Conservation (phyloP, 1,284 basidiomycete genomes). For the Apiotrichum brassicae region DNA sequence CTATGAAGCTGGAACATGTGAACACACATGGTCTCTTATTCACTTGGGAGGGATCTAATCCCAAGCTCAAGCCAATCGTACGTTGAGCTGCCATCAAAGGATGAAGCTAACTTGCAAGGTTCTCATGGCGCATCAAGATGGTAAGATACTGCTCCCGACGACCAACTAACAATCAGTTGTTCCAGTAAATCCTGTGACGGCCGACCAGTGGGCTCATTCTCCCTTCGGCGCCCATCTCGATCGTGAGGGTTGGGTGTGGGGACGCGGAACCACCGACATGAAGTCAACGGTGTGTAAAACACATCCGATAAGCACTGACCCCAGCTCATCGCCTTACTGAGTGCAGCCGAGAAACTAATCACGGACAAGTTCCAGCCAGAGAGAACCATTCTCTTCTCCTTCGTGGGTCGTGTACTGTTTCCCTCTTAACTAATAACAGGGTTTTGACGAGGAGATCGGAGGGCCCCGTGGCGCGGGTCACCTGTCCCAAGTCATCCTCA, state of each 20-base stretch:
- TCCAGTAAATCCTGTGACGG: conserved; percentile 53
- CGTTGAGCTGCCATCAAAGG: conserved; percentile 39
- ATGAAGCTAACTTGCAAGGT: conserved; percentile 54
- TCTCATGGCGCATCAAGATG: conserved; percentile 4
- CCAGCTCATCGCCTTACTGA: conserved; percentile 13
- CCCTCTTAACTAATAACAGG: conserved; percentile 6
- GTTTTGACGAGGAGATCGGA: conserved; percentile 28
- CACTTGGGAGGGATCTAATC: conserved; percentile 55
- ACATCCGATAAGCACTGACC: neutral
- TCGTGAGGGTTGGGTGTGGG: conserved; percentile 27
- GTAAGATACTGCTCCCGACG: conserved; percentile 13
- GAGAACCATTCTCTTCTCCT: conserved; percentile 7
- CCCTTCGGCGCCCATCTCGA: conserved; percentile 23
- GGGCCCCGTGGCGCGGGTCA: conserved; percentile 26
- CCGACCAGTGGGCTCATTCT: conserved; percentile 39
- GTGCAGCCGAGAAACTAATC: conserved; percentile 20
- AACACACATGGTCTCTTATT: conserved; percentile 61
- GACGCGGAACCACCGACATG: conserved; percentile 27
- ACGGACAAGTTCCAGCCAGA: conserved; percentile 18
- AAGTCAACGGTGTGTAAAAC: conserved; percentile 14
- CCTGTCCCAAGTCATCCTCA: conserved; percentile 17
- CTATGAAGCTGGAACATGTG: conserved; percentile 53
- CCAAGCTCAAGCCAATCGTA: conserved; percentile 56
- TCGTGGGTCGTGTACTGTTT: neutral
- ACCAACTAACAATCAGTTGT: conserved; percentile 49